Evolutionary conservation across 305 asterid genomes (phyloP).

Genomic region (Striga hermonthica): DNA sequence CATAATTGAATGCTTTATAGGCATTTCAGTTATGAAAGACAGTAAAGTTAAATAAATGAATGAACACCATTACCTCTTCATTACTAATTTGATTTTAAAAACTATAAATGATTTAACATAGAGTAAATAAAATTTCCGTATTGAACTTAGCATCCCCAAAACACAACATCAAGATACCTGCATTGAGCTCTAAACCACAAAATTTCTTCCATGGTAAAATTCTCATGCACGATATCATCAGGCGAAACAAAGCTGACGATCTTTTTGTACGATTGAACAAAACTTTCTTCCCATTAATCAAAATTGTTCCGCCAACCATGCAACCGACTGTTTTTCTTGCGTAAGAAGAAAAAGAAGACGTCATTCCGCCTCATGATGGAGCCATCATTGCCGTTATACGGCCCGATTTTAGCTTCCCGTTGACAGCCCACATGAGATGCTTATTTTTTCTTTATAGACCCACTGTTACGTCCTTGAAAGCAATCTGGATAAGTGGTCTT

Average conservation of each 20-base stretch:
- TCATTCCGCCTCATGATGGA: neutral
- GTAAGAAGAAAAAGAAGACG: neutral
- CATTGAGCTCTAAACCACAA: slow-evolving; percentile 1
- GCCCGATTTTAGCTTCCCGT: slow-evolving; percentile 1
- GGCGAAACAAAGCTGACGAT: neutral
- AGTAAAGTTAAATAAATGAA: too few relatives aligned
- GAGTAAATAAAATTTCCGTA: too few relatives aligned
- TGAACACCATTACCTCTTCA: too few relatives aligned
- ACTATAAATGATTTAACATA: too few relatives aligned
- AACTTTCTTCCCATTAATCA: neutral
- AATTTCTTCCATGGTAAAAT: neutral
- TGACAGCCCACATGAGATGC: neutral
- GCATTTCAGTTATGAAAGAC: too few relatives aligned
- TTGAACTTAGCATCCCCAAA: too few relatives aligned
- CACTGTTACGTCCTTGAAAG: slow-evolving; percentile 2
- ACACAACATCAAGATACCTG: slow-evolving; percentile 2
- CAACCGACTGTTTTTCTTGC: neutral
- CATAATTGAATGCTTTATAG: too few relatives aligned
- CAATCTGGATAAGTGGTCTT: neutral
- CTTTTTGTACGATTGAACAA: neutral
- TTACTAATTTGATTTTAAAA: too few relatives aligned
- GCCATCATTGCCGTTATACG: neutral
- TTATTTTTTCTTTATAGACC: neutral
- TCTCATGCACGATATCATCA: slow-evolving; percentile 6
- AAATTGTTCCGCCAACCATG: neutral